phyloP scores from a whole-genome alignment of 2,329 filamentous ascomycete genomes.

The Juglanconis sp. region DNA sequence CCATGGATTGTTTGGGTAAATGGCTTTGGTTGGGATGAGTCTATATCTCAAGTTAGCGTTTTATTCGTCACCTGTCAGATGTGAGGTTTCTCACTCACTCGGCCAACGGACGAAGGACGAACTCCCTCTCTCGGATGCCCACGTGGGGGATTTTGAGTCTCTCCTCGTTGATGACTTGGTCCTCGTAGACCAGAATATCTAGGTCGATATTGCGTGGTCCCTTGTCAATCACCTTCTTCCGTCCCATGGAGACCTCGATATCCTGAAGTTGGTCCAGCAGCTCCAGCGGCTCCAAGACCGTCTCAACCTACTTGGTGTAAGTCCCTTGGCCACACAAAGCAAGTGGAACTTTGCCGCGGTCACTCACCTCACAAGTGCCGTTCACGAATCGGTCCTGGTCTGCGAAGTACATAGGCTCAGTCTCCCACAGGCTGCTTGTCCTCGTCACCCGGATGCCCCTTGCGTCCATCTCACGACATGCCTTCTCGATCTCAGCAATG shows the following conservation, averaged over 20 bases:
- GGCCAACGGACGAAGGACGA: slow-evolving; percentile 83
- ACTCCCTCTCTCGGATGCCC: slow-evolving; percentile 85
- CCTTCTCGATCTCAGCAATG: slow-evolving; percentile 78
- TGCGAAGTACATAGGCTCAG: slow-evolving; percentile 91
- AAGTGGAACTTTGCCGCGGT: slow-evolving; percentile 9
- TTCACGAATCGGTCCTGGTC: slow-evolving; percentile 90
- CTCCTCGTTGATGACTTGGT: slow-evolving; percentile 61
- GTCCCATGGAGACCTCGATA: slow-evolving; percentile 77
- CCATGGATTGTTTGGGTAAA: slow-evolving; percentile 55
- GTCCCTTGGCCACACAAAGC: slow-evolving; percentile 5
- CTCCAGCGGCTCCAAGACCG: slow-evolving; percentile 67
- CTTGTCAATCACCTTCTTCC: slow-evolving; percentile 84
- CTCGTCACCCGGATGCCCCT: slow-evolving; percentile 69
- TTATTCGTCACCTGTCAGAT: background rate
- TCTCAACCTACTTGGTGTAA: slow-evolving; percentile 64
- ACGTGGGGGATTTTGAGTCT: slow-evolving; percentile 82
- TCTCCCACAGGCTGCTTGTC: slow-evolving; percentile 91
- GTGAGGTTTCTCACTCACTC: slow-evolving; percentile 51
- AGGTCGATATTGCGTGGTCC: slow-evolving; percentile 93
- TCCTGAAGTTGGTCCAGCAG: slow-evolving; percentile 78
- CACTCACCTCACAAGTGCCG: slow-evolving; percentile 80
- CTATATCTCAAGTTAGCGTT: slow-evolving; percentile 34
- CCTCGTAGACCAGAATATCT: slow-evolving; percentile 82
- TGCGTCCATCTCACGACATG: slow-evolving; percentile 73
- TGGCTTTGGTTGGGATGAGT: slow-evolving; percentile 52